phyloP scores from a whole-genome alignment of 108 stramenopile genomes.

The Nannochloropsis oceanica region DNA sequence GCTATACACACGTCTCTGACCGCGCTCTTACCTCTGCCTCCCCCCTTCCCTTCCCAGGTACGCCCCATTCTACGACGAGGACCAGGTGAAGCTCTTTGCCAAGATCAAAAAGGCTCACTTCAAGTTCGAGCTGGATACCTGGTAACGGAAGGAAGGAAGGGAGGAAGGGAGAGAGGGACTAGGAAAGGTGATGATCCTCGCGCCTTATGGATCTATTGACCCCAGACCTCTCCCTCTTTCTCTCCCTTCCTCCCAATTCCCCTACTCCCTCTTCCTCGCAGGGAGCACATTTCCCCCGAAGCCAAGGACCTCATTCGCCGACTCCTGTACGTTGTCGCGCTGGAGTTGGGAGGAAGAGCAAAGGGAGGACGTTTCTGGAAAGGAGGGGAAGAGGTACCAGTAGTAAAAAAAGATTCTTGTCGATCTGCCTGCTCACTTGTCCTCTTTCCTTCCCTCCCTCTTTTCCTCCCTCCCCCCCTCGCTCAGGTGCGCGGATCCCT shows the following conservation, averaged over 20 bases:
- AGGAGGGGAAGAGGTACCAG: not conserved
- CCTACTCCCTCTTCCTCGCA: not conserved
- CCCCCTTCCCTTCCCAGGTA: slow-evolving; percentile 12
- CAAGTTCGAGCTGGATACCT: not conserved
- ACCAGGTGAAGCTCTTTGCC: slow-evolving; percentile 73
- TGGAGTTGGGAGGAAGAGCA: not conserved
- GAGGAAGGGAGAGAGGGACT: not conserved
- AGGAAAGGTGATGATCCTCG: not conserved
- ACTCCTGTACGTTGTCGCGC: slow-evolving; percentile 29
- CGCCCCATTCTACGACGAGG: slow-evolving; percentile 87
- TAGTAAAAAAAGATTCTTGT: not conserved
- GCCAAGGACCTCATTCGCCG: slow-evolving; percentile 29
- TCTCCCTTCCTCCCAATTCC: slow-evolving; percentile 16
- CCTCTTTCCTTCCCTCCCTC: not conserved
- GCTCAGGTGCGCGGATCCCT: not conserved
- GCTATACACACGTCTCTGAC: too few species aligned
- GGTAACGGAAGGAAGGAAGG: not conserved
- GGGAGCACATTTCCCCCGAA: not conserved
- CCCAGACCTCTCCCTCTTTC: slow-evolving; percentile 1
- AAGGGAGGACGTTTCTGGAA: not conserved
- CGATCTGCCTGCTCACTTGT: not conserved
- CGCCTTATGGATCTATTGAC: not conserved
- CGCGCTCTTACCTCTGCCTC: too few species aligned
- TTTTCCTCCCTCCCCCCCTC: not conserved
- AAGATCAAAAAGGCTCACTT: slow-evolving; percentile 39